These are phyloP conservation scores for Chlorella sp. DNA, from an alignment of 139 green algal genomes.

Conservation along the genomic window DNA sequence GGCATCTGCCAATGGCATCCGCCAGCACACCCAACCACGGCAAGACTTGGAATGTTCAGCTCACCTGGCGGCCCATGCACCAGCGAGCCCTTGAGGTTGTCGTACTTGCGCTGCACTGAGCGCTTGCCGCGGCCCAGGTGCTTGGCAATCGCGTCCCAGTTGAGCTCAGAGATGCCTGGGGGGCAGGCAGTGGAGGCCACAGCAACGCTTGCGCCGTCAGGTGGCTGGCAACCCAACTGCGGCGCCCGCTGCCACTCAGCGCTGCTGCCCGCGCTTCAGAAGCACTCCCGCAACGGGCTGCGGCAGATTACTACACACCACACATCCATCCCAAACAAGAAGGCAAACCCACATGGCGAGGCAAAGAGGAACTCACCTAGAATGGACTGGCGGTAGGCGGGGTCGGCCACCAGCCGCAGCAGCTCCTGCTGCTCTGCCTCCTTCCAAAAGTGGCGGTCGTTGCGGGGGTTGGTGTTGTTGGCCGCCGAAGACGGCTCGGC, in stretches of 20 bases:
- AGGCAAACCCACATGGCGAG: background rate
- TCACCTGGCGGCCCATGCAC: background rate
- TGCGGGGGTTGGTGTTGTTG: conserved; percentile 7
- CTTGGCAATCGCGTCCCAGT: conserved; percentile 54
- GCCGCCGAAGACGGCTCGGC: background rate
- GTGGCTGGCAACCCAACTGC: too few species aligned
- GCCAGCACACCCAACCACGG: too few species aligned
- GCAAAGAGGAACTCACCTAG: conserved; percentile 41
- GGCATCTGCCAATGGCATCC: too few species aligned
- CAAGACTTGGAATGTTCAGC: too few species aligned
- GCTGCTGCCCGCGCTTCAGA: too few species aligned
- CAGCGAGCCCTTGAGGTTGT: conserved; percentile 51
- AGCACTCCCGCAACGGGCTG: too few species aligned
- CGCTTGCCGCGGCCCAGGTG: conserved; percentile 52
- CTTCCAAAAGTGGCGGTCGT: conserved; percentile 56
- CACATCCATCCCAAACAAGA: background rate
- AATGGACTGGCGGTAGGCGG: conserved; percentile 25
- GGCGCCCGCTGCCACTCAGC: too few species aligned
- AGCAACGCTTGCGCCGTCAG: too few species aligned
- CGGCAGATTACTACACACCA: too few species aligned
- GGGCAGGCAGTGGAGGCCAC: too few species aligned
- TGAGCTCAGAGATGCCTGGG: conserved; percentile 40
- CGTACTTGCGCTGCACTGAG: conserved; percentile 52
- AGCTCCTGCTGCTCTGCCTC: conserved; percentile 48
- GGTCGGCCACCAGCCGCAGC: conserved; percentile 35